phyloP scores from a whole-genome alignment of 768 basidiomycete species.

The Mycena indigotica region DNA sequence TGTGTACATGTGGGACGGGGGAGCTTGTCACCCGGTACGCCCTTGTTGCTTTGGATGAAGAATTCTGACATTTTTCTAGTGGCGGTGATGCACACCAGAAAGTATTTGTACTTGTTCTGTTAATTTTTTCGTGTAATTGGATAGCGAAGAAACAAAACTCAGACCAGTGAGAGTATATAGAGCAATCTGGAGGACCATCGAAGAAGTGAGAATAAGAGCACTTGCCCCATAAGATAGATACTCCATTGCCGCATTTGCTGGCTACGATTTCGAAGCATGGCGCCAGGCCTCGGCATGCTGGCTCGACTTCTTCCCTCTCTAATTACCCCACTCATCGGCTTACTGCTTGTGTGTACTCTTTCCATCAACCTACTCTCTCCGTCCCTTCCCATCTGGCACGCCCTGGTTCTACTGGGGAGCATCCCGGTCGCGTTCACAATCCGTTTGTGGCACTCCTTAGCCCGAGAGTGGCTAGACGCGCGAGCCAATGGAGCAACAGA shows the following conservation, averaged over 20 bases:
- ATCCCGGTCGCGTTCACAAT: conserved; percentile 7
- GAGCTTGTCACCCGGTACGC: conserved; percentile 13
- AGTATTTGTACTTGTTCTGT: no score
- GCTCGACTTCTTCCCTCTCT: not conserved
- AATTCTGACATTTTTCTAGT: not conserved
- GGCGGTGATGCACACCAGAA: no score
- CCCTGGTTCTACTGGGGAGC: not conserved
- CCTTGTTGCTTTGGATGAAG: not conserved
- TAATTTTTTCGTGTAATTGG: no score
- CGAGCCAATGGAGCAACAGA: conserved; percentile 6
- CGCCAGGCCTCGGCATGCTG: not conserved
- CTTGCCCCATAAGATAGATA: no score
- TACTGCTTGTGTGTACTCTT: not conserved
- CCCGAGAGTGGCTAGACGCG: not conserved
- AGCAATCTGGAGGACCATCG: no score
- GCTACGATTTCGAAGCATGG: not conserved
- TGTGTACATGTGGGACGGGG: conserved; percentile 10
- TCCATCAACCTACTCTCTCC: not conserved
- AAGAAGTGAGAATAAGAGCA: no score
- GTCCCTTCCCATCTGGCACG: not conserved
- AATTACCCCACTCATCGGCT: not conserved
- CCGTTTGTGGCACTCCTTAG: conserved; percentile 2
- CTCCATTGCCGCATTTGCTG: no score
- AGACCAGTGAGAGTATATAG: no score
- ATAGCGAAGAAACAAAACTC: no score